These are phyloP conservation scores for Trametes cubensis DNA, from an alignment of 768 basidiomycete species.

Conservation along the genomic window DNA sequence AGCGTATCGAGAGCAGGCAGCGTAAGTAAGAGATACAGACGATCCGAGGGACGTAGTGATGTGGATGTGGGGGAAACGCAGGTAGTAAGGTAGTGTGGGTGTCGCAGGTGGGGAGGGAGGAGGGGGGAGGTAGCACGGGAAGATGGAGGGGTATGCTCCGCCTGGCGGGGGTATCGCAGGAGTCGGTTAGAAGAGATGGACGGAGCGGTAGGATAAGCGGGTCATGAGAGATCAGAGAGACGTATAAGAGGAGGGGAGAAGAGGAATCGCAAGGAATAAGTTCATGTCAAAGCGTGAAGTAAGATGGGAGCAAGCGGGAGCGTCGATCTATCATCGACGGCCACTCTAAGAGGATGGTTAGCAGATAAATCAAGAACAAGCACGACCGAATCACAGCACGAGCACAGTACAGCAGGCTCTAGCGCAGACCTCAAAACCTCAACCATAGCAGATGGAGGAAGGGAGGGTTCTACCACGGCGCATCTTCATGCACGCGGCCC, in stretches of 20 bases:
- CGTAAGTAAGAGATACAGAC: constrained; percentile 17
- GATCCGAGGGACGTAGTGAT: neutral
- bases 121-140: neutral
- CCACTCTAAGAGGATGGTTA: constrained; percentile 11
- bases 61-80: neutral
- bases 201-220: neutral
- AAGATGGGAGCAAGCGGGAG: neutral
- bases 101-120: neutral
- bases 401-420: neutral
- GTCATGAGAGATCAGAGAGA: neutral
- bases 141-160: constrained; percentile 1
- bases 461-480: constrained; percentile 16
- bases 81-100: constrained; percentile 2
- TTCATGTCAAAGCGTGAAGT: constrained; percentile 15
- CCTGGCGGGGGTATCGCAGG: constrained; percentile 3
- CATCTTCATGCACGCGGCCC: constrained; percentile 20
- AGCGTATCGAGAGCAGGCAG: constrained; percentile 24
- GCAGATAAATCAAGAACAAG: neutral
- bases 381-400: neutral
- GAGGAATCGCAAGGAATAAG: constrained; percentile 20
- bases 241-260: neutral
- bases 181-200: neutral
- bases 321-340: constrained; percentile 13
- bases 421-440: neutral
- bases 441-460: neutral